Evolutionary conservation across 108 stramenopile species (phyloP).

Genomic region (Nitzschia putrida): DNA sequence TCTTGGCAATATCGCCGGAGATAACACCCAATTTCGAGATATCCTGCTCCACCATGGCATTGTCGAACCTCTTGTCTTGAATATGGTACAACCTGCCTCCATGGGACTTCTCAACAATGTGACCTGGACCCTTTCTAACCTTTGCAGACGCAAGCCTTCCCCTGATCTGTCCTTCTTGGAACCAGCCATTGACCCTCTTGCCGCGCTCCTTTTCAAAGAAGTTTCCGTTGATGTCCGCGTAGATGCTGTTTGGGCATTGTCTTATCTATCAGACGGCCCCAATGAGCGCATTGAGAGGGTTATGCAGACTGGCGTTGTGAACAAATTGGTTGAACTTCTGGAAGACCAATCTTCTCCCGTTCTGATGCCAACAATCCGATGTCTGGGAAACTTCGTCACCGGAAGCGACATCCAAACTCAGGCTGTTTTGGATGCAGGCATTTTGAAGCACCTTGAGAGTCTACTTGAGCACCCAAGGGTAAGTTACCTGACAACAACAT

Average conservation of each 20-base stretch:
- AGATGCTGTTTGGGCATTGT: conserved; percentile 89
- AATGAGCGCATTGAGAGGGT: conserved; percentile 78
- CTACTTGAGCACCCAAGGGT: conserved; percentile 41
- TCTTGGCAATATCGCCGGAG: conserved; percentile 95
- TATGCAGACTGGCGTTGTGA: conserved; percentile 50
- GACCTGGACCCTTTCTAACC: conserved; percentile 91
- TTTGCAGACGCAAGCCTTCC: conserved; percentile 92
- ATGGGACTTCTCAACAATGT: conserved; percentile 75
- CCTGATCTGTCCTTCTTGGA: conserved; percentile 51
- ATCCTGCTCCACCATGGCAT: conserved; percentile 55
- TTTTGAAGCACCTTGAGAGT: conserved; percentile 28
- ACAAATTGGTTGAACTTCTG: conserved; percentile 59
- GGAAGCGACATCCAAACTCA: conserved; percentile 90
- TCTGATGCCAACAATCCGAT: conserved; percentile 83
- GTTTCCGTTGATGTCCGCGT: conserved; percentile 51
- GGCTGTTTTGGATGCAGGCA: conserved; percentile 79
- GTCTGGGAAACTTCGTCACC: conserved; percentile 92
- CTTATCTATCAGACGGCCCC: conserved; percentile 87
- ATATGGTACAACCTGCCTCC: conserved; percentile 73
- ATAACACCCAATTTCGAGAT: conserved; percentile 75
- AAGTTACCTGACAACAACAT: not conserved
- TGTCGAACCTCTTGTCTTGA: conserved; percentile 62
- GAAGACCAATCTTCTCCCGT: conserved; percentile 19
- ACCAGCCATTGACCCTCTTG: conserved; percentile 60
- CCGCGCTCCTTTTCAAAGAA: conserved; percentile 7